phyloP scores from a whole-genome alignment of 805 yeast genomes.

The Barnettozyma vustinii region DNA sequence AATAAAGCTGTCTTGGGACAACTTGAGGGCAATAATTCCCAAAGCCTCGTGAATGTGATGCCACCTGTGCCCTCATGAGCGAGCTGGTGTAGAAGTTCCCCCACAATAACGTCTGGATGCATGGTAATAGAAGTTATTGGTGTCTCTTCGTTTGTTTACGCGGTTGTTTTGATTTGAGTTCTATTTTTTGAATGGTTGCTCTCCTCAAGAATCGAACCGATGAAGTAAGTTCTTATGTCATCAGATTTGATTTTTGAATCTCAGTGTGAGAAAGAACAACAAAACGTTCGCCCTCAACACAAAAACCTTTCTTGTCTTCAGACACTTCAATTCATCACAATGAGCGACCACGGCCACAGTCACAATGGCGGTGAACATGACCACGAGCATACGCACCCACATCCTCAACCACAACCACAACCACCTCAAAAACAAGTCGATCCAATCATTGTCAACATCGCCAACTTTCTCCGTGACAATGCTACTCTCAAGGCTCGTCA shows the following conservation, averaged over 20 bases:
- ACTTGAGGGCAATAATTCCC: conserved; percentile 25
- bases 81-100: conserved; percentile 28
- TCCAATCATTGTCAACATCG: conserved; percentile 64
- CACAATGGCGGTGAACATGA: not conserved
- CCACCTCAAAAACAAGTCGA: conserved; percentile 19
- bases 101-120: conserved; percentile 33
- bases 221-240: not conserved
- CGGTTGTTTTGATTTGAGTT: not conserved
- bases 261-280: not conserved
- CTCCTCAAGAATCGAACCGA: not conserved
- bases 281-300: not conserved
- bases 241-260: not conserved
- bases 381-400: not conserved
- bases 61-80: conserved; percentile 33
- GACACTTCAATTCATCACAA: not conserved
- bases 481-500: conserved; percentile 69
- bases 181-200: not conserved
- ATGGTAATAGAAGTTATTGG: not conserved
- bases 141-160: conserved; percentile 1
- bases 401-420: not conserved
- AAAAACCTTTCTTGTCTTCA: not conserved
- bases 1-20: conserved; percentile 26
- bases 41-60: conserved; percentile 26
- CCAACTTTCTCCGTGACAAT: conserved; percentile 63
- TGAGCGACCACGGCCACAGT: conserved; percentile 7